A percentile compares a stretch with the other conserved stretches of the same genome.
Evolutionary conservation across 192 early-diverging fungal genomes (phyloP).

Genomic region (Rhizoclosmatium globosum): DNA sequence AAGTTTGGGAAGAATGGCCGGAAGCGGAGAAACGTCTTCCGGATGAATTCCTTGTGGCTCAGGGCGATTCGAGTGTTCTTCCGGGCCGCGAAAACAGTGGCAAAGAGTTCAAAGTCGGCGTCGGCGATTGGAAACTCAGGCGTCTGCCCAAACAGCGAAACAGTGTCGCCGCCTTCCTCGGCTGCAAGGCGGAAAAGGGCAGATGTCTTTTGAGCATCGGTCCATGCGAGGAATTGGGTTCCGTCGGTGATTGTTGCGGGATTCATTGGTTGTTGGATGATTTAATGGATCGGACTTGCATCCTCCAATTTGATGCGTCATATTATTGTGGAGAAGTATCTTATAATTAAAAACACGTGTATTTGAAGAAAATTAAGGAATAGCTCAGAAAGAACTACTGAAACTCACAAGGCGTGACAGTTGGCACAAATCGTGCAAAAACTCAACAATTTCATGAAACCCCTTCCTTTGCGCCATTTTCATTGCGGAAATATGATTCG

Average conservation of each 20-base stretch:
- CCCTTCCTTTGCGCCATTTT: too few relatives aligned
- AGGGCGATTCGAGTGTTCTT: neutral
- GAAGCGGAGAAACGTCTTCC: neutral
- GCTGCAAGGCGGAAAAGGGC: neutral
- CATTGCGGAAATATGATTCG: too few relatives aligned
- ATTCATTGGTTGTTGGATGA: too few relatives aligned
- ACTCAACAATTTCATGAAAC: too few relatives aligned
- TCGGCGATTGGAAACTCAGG: neutral
- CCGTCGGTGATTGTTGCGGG: neutral
- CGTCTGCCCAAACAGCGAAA: neutral
- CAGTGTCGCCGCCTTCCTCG: neutral
- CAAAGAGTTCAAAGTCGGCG: neutral
- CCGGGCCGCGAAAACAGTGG: neutral
- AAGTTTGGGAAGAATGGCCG: neutral
- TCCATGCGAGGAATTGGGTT: neutral
- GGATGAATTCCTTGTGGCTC: constrained; percentile 8
- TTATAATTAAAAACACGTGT: too few relatives aligned
- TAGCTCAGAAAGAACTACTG: too few relatives aligned
- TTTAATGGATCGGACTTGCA: too few relatives aligned
- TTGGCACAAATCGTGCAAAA: too few relatives aligned
- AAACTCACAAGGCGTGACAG: too few relatives aligned
- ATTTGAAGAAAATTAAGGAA: too few relatives aligned
- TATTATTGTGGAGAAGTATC: too few relatives aligned
- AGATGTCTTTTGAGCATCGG: neutral
- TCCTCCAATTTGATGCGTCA: too few relatives aligned